Base-by-base conservation (phyloP, 768 basidiomycete species). In the Mycena polygramma region DNA sequence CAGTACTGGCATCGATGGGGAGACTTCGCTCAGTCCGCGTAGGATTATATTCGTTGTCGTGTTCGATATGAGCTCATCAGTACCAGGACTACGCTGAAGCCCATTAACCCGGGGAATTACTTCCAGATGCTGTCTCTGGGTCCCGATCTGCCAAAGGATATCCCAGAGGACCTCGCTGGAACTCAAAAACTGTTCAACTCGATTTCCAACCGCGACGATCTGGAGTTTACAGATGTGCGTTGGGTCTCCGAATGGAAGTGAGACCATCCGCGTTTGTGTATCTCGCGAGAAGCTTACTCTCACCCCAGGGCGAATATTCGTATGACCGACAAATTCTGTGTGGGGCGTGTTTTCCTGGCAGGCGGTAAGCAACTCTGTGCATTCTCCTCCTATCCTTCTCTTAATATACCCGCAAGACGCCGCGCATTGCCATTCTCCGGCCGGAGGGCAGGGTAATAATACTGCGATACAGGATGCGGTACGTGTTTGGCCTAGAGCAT, bases 361-460 rank as follows among this genome's bases (percentile, higher is more conserved):
- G 85, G 84, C 62, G 64, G 64, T 66, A 20, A 35, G 30, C 30
- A 30, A 30, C 30, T 30, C 30, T 30, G 30, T 30, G 30, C 6
- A 30, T 30, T 30, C 6, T 30, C 30, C 30, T 30, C 30, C 3
- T 30, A 30, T 30, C 30, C 30, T 30, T 30, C 30, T 30, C 30
- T 30, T 6, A 30, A 30, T 30, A 30, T 30, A 30, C 30, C 30
- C 3, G 6, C 14, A 11, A 66, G 85, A 86, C 66, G 81, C 79
- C 20, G 85, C 84, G 1, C 85, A 86, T 51, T 74, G 77, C 24
- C 82, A 82, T 60, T 76, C 77, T 30, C 81, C 80, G 4, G 76
- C 69, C 0, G 70, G 70, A 10, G 70, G 70, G 24, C 70, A 71
- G 22, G 70, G 70, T 20, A 71, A 39, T 1, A 71, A 67, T 35